These are phyloP conservation scores for Gnomoniopsis smithogilvyi DNA, from an alignment of 2,329 filamentous ascomycete genomes.

Conservation along the genomic window DNA sequence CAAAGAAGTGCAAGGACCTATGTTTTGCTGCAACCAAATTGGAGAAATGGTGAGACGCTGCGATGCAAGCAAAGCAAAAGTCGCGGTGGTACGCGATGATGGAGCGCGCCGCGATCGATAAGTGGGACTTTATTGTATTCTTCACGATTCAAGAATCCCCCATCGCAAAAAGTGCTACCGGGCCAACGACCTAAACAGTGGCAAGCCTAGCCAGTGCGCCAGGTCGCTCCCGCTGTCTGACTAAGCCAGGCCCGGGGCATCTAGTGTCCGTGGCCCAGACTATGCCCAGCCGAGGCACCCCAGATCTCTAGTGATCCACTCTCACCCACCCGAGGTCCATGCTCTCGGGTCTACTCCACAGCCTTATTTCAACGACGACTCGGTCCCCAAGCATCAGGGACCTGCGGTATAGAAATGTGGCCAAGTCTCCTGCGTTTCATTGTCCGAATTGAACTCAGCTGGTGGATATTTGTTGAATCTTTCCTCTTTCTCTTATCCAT, in stretches of 20 bases:
- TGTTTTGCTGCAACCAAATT: background rate
- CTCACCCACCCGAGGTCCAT: background rate
- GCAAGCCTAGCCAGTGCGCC: no score
- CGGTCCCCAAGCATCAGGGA: background rate
- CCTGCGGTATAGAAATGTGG: background rate
- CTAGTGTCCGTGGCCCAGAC: background rate
- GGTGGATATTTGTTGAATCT: conserved; percentile 4
- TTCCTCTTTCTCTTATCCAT: conserved; percentile 13
- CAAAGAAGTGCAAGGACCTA: background rate
- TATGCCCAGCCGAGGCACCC: background rate
- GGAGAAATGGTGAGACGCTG: background rate
- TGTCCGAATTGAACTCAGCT: background rate
- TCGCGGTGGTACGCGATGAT: background rate
- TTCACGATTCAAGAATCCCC: background rate
- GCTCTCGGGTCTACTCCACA: no score
- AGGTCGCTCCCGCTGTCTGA: no score
- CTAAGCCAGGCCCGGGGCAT: no score
- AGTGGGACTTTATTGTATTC: background rate
- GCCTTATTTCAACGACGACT: background rate
- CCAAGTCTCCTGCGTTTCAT: background rate
- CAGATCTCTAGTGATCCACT: background rate
- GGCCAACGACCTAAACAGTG: conserved; percentile 4
- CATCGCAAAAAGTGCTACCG: background rate
- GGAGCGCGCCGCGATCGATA: conserved; percentile 5
- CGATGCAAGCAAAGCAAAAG: background rate